phyloP scores from a whole-genome alignment of 805 yeast species.

The Candida corydali region DNA sequence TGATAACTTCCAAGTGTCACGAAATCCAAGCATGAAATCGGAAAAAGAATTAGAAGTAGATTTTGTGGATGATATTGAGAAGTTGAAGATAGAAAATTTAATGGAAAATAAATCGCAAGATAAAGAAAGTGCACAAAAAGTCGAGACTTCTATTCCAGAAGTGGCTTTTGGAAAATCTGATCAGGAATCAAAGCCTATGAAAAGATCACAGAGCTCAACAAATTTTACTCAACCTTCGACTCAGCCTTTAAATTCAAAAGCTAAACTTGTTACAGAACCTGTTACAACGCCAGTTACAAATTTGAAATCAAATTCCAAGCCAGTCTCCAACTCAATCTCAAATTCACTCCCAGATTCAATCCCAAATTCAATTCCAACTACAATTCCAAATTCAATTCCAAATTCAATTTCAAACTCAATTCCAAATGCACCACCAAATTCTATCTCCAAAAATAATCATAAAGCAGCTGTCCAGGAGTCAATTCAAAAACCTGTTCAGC shows the following conservation, averaged over 20 bases:
- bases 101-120: no score
- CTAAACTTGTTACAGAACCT: neutral
- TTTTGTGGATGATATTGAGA: slow-evolving; percentile 34
- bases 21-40: neutral
- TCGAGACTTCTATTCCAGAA: no score
- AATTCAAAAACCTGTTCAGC: neutral
- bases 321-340: neutral
- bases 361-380: no score
- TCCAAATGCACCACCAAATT: neutral
- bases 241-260: neutral
- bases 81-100: neutral
- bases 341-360: neutral
- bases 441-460: neutral
- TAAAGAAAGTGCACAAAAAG: no score
- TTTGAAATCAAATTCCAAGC: neutral
- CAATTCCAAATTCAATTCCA: neutral
- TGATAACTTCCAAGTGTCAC: neutral
- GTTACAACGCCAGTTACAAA: neutral
- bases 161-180: no score
- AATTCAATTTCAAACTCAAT: neutral
- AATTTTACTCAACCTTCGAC: neutral
- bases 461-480: neutral
- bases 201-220: neutral
- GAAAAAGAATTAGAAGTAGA: slow-evolving; percentile 17
- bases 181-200: neutral